Evolutionary conservation across 2,329 filamentous ascomycete species (phyloP), one percentile per base, ranked within the genome.

Genomic region (Fulvia fulva): DNA sequence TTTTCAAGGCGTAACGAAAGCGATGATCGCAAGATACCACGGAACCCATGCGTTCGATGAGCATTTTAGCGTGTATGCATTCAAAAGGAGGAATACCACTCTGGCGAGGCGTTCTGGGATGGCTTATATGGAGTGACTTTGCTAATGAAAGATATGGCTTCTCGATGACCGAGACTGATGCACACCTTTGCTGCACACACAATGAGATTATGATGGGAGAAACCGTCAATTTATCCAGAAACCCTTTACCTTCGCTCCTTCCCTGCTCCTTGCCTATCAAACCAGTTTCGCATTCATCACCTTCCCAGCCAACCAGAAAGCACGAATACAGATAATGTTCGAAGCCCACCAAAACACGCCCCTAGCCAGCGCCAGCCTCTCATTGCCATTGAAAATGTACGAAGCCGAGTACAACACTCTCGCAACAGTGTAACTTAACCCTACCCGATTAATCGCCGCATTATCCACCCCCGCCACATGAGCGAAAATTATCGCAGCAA

Each of bases 281-380:
- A 21, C 25, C 43, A 5, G 50, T 32, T 47, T 59, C 44, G 14
- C 60, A 58, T 68, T 66, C 51, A 68, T 46, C 23, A 61, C 67
- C 67, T 71, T 74, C 14, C 70, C 71, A 14, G 72, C 71, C 45
- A 69, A 60, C 69, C 70, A 74, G 45, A 77, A 59, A 58, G 76
- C 57, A 19, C 65, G 64, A 32, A 79, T 68, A 60, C 76, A 79
- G 59, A 71, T 72, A 1, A 72, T 23, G 68, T 79, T 80, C 2
- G 74, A 75, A 16, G 66, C 68, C 77, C 77, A 80, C 76, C 77
- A 80, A 16, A 68, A 61, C 12, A 74, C 34, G 1, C 72, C 75
- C 51, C 78, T 67, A 8, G 74, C n/a, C 58, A 69, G 68, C 51
- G 73, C 74, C 67, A 70, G 71, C 5, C 34, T 46, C 28, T 70